A percentile compares a stretch with the other conserved stretches of the same genome.
phyloP scores from a whole-genome alignment of 192 early-diverging fungal species.

The Obelidium mucronatum region DNA sequence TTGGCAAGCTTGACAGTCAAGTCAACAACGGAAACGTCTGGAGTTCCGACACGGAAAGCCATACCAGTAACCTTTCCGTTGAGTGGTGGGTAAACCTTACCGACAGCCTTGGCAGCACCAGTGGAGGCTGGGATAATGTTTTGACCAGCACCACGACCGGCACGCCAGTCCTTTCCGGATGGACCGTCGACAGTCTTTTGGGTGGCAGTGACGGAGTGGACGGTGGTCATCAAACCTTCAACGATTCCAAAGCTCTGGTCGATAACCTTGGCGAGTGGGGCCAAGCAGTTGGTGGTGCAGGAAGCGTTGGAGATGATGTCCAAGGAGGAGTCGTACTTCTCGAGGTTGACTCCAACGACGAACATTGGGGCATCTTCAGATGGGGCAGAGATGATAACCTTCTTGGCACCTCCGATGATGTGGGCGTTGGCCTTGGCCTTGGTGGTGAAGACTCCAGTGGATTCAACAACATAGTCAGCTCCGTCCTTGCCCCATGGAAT shows the following conservation, averaged over 20 bases:
- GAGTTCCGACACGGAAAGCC: conserved; percentile 95
- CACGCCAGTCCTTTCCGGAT: conserved; percentile 97
- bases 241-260: conserved; percentile 95
- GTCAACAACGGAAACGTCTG: conserved; percentile 98
- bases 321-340: conserved; percentile 84
- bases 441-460: conserved; percentile 98
- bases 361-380: conserved; percentile 98
- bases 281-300: conserved; percentile 99
- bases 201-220: conserved; percentile 98
- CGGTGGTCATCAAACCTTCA: conserved; percentile 98
- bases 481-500: conserved; percentile 89
- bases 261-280: conserved; percentile 96
- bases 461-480: conserved; percentile 96
- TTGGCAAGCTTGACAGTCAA: conserved; percentile 92
- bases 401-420: conserved; percentile 94
- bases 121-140: conserved; percentile 99
- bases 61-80: conserved; percentile 98
- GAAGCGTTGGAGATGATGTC: conserved; percentile 97
- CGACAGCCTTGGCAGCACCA: conserved; percentile 99
- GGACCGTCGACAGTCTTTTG: conserved; percentile 99
- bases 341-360: conserved; percentile 93
- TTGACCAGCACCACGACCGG: conserved; percentile 92
- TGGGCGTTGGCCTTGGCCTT: conserved; percentile 85
- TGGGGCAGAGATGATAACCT: conserved; percentile 97
- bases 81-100: conserved; percentile 93